Evolutionary conservation across 2,329 filamentous ascomycete species (phyloP), one percentile per base, ranked within the genome.

Genomic region (Ophiocordyceps robertsii): DNA sequence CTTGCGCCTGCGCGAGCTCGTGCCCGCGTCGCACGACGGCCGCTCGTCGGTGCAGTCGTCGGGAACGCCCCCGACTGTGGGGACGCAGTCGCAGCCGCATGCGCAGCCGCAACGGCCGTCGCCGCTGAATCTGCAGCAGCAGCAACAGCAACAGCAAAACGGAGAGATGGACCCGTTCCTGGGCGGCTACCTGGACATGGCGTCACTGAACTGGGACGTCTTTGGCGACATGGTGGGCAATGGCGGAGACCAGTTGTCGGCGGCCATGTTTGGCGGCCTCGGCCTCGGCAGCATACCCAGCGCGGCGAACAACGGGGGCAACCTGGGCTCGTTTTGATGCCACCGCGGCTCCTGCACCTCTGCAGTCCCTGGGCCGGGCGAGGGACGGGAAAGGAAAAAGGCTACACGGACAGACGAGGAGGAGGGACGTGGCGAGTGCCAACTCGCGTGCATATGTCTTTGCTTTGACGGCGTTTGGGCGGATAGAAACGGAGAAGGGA

Each of bases 121-220:
- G 30, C 39, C 19, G 16, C n/a, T 36, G 33, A 36, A 29, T 6
- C 31, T 37, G 35, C 40, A 38, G 21, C 44, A 39, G 33, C 45
- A 45, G 29, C 40, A 41, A 14, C 46, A 42, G 38, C 41, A 39
- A 14, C 43, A 39, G 35, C 38, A 49, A 49, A 36, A 47, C 46
- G 43, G 38, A n/a, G 54, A 57, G 42, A 33, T 70, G n/a, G 67
- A 72, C 38, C 62, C 67, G 13, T 63, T 70, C 30, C 46, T 72
- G 35, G 60, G 61, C 14, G 61, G 62, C 1, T 68, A 67, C 42
- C 48, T 71, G 16, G 68, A 73, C 46, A 55, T 64, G 6, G 59
- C 61, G 10, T 50, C 56, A 4, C 50, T 71, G 14, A 67, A 69
- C 39, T 69, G 68, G 63, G 68, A 71, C 42, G 60, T 71, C 53